These are phyloP conservation scores for Pseudohalonectria lignicola DNA, from an alignment of 2,329 filamentous ascomycete species.

Conservation along the genomic window DNA sequence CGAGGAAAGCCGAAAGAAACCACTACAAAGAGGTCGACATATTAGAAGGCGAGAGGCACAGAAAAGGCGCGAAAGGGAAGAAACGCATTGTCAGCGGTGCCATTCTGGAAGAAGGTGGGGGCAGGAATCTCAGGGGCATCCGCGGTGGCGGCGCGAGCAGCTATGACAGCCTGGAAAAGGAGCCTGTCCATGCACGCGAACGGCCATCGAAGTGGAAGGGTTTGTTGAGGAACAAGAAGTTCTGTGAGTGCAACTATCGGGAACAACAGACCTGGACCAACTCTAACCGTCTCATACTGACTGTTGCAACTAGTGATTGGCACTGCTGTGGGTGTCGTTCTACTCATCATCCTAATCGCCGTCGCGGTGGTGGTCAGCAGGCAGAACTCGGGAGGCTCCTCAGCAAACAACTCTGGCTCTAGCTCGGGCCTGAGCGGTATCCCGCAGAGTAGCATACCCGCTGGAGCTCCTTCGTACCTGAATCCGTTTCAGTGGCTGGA, in stretches of 20 bases:
- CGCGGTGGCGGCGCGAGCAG: slow-evolving; percentile 32
- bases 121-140: slow-evolving; percentile 19
- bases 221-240: slow-evolving; percentile 41
- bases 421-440: slow-evolving; percentile 41
- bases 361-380: slow-evolving; percentile 51
- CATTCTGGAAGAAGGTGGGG: slow-evolving; percentile 55
- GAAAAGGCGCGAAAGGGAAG: no score
- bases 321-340: slow-evolving; percentile 38
- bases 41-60: slow-evolving; percentile 6
- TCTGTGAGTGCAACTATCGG: slow-evolving; percentile 45
- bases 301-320: slow-evolving; percentile 31
- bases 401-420: slow-evolving; percentile 25
- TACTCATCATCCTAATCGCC: slow-evolving; percentile 57
- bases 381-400: slow-evolving; percentile 27
- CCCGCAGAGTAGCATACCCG: slow-evolving; percentile 46
- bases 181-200: slow-evolving; percentile 35
- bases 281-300: no score
- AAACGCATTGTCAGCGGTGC: slow-evolving; percentile 60
- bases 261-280: no score
- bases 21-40: slow-evolving; percentile 5
- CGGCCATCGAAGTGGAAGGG: slow-evolving; percentile 27
- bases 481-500: slow-evolving; percentile 91
- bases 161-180: slow-evolving; percentile 38
- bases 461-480: slow-evolving; percentile 60
- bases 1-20: slow-evolving; percentile 4